phyloP scores from a whole-genome alignment of 768 basidiomycete genomes.

The Tylopilus sp. region DNA sequence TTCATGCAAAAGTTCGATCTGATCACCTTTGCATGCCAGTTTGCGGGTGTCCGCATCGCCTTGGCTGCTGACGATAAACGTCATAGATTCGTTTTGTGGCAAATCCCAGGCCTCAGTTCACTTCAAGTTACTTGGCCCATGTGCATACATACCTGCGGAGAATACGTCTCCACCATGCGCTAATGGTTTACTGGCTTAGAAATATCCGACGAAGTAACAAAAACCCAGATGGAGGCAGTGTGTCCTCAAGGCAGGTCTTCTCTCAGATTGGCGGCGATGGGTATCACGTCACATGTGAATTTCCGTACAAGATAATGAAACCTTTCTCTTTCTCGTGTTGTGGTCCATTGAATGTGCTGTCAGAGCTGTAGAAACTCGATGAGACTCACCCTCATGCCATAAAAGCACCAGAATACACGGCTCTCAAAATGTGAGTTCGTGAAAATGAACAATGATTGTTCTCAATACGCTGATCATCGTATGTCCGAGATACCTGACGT shows the following conservation, averaged over 20 bases:
- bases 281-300: neutral
- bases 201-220: slow-evolving; percentile 4
- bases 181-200: neutral
- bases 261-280: neutral
- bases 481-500: neutral
- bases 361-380: neutral
- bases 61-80: neutral
- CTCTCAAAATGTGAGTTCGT: neutral
- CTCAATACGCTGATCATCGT: neutral
- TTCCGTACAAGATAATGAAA: neutral
- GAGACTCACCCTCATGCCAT: neutral
- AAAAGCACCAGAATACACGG: neutral
- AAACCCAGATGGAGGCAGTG: slow-evolving; percentile 10
- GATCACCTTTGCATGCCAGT: too few relatives aligned
- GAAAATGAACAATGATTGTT: neutral
- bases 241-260: slow-evolving; percentile 1
- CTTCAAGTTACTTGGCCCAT: neutral
- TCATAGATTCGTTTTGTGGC: too few relatives aligned
- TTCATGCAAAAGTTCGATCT: too few relatives aligned
- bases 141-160: neutral
- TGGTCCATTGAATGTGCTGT: neutral
- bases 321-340: neutral
- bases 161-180: neutral
- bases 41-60: neutral
- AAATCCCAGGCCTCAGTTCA: too few relatives aligned